Base-by-base conservation (phyloP, 345 rosid genomes). In the Populus euphratica region DNA sequence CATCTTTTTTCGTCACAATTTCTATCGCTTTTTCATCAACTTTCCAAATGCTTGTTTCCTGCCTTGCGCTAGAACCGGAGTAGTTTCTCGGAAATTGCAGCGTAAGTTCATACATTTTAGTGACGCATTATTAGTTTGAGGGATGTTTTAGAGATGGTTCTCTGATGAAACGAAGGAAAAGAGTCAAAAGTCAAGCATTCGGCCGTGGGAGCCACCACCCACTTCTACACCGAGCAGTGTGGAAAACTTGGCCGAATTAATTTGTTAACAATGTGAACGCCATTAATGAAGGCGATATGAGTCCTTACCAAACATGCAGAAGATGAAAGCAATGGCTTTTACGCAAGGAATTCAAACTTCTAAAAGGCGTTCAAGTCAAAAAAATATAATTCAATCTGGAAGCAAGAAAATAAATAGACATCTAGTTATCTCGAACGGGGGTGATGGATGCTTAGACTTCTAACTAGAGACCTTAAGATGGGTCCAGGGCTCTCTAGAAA, bases 161-260 rank as follows among this genome's bases (percentile, higher is more conserved):
- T 27, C 4, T 31, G 69, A 35, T 1, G 23, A 35, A 12, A 35
- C 35, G 17, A 33, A 54, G 44, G 16, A n/a, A 20, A 44, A 33
- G 20, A 72, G 44, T 23, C n/a, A 21, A 33, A 21, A 23, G 29
- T n/a, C 25, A 31, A 31, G 66, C 36, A 16, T 23, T 36, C 67
- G 59, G 76, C 50, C 36, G 44, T 59, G 76, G 66, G 75, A 52
- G 36, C 75, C 76, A 73, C 76, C 1, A 7, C 12, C 68, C 66
- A 36, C 52, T 8, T 35, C 8, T 18, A 6, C 20, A 2, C 7
- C 9, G 67, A 50, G 56, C 29, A 4, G 36, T 6, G 17, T 36
- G 68, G 76, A 59, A 73, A 73, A 41, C 31, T 61, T 18, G 21
- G 11, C 8, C 35, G 38, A 73, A 73, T 35, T 71, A 31, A 9